Conservation (phyloP, 1,284 basidiomycete genomes). For the Coniferiporia weirii region DNA sequence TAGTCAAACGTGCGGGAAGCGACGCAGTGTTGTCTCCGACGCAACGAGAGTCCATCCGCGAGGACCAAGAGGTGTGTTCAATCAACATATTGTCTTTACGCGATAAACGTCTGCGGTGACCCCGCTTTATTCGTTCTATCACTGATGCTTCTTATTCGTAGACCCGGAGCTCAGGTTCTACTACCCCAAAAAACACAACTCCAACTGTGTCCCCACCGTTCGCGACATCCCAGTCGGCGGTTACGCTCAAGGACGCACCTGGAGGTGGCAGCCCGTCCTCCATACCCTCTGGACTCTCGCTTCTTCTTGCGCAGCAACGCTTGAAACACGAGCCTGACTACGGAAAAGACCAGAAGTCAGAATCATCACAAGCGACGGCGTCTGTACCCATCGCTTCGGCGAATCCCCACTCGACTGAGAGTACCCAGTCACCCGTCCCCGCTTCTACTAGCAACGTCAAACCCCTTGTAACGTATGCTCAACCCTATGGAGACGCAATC, state of each 20-base stretch:
- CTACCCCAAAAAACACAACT: background rate
- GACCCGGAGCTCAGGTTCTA: constrained; percentile 6
- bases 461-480: background rate
- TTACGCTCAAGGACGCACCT: background rate
- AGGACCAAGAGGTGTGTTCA: constrained; percentile 1
- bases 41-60: constrained; percentile 20
- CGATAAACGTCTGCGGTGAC: too few species aligned
- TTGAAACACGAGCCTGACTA: constrained; percentile 5
- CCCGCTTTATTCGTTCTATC: too few species aligned
- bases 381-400: background rate
- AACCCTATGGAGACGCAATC: background rate
- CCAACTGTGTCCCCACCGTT: background rate
- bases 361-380: background rate
- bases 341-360: background rate
- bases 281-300: constrained; percentile 38
- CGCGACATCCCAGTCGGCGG: background rate
- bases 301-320: constrained; percentile 33
- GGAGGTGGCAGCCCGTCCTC: constrained; percentile 10
- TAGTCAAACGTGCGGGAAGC: background rate
- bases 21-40: background rate
- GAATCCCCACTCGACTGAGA: background rate
- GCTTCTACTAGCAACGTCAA: background rate
- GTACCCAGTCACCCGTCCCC: too few species aligned
- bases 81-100: background rate
- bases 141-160: background rate